Conservation (phyloP, 176 grass and related monocot genomes). For the Stipa capillata region DNA sequence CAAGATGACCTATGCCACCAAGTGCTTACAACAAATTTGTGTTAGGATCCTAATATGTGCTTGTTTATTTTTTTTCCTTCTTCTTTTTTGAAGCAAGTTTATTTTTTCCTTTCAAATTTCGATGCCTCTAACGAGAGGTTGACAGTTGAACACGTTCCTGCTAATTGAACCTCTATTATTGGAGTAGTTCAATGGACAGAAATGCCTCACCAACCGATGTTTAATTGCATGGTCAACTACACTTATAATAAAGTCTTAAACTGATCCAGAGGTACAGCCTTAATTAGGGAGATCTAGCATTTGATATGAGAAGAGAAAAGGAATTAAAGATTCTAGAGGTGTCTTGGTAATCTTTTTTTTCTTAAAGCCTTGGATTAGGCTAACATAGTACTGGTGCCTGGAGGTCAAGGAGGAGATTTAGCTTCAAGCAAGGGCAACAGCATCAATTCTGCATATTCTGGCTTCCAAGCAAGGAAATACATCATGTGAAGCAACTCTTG, state of each 20-base stretch:
- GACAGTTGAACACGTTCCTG: slow-evolving; percentile 30
- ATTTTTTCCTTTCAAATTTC: no score
- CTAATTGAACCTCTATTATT: slow-evolving; percentile 9
- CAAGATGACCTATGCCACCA: neutral
- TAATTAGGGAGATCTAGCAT: slow-evolving; percentile 15
- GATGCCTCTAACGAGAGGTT: slow-evolving; percentile 20
- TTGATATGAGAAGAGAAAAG: neutral
- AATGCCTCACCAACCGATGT: slow-evolving; percentile 26
- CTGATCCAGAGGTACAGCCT: slow-evolving; percentile 10
- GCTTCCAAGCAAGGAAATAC: slow-evolving; percentile 23
- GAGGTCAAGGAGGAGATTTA: slow-evolving; percentile 28
- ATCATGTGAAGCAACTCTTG: no score
- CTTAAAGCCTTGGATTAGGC: slow-evolving; percentile 7
- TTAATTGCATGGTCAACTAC: slow-evolving; percentile 36
- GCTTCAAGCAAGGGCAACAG: slow-evolving; percentile 33
- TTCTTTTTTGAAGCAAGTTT: no score
- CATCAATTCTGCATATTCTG: neutral
- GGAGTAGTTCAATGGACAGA: slow-evolving; percentile 14
- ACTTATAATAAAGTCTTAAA: neutral
- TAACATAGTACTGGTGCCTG: neutral
- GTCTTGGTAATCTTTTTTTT: neutral
- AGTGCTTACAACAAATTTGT: neutral
- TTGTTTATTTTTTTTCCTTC: no score
- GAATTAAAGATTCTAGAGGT: slow-evolving; percentile 1
- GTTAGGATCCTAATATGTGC: neutral